These are phyloP conservation scores for Candida arabinofermentans DNA, from an alignment of 805 yeast species.

Conservation along the genomic window DNA sequence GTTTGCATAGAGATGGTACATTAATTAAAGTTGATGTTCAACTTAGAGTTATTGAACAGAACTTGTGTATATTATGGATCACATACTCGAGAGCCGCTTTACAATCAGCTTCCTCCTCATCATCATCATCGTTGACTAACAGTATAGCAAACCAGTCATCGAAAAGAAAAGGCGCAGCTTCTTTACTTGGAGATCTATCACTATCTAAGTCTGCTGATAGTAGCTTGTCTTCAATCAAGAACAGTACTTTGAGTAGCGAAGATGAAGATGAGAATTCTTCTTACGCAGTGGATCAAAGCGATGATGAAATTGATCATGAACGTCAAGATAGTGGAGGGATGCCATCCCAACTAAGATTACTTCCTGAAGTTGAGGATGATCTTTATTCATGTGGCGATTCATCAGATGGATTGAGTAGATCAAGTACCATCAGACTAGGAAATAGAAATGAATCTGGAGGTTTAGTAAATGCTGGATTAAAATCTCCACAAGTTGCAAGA, in stretches of 20 bases:
- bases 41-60: conserved; percentile 60
- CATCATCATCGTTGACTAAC: too few species aligned
- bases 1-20: conserved; percentile 67
- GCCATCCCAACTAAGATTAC: conserved; percentile 55
- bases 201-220: background rate
- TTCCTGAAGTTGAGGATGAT: conserved; percentile 36
- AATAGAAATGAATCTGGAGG: background rate
- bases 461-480: background rate
- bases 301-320: conserved; percentile 1
- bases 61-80: conserved; percentile 72
- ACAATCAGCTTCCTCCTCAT: background rate
- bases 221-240: background rate
- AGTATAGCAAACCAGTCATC: background rate
- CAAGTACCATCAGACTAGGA: conserved; percentile 15
- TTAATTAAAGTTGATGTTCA: conserved; percentile 70
- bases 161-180: background rate
- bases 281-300: background rate
- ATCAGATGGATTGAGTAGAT: conserved; percentile 24
- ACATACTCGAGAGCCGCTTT: conserved; percentile 61
- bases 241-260: too few species aligned
- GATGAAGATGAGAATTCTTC: background rate
- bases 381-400: conserved; percentile 27
- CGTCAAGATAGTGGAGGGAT: conserved; percentile 7
- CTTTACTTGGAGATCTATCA: background rate
- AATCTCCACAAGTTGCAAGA: background rate